Conservation (phyloP, 164 flowering plant genomes). For the Houttuynia cordata region DNA sequence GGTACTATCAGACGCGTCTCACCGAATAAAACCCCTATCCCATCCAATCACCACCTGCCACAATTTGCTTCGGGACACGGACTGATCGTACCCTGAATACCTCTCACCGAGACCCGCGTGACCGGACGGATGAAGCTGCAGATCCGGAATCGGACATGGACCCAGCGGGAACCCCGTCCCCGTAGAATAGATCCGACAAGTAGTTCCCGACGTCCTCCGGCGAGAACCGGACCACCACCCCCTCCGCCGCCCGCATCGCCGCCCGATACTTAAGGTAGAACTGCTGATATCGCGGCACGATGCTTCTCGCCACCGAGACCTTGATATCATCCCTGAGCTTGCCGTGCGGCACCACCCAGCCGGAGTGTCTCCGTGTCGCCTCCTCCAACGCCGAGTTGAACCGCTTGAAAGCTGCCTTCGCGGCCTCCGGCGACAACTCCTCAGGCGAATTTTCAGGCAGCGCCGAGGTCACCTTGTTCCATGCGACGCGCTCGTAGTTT, state of each 20-base stretch:
- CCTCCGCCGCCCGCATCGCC: slow-evolving; percentile 6
- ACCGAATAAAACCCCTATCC: not conserved
- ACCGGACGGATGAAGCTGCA: not conserved
- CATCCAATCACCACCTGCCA: too few species aligned
- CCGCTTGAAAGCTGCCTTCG: slow-evolving; percentile 18
- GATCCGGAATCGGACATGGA: not conserved
- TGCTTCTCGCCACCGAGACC: slow-evolving; percentile 25
- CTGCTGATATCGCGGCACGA: slow-evolving; percentile 29
- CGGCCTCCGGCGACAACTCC: slow-evolving; percentile 16
- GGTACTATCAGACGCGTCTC: too few species aligned
- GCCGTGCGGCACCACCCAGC: slow-evolving; percentile 30
- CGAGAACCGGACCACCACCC: slow-evolving; percentile 29
- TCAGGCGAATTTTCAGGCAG: slow-evolving; percentile 27
- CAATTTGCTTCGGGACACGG: not conserved
- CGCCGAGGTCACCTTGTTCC: slow-evolving; percentile 35
- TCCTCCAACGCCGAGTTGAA: slow-evolving; percentile 41
- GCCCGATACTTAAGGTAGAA: slow-evolving; percentile 22
- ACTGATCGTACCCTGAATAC: not conserved
- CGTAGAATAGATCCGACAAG: slow-evolving; percentile 57
- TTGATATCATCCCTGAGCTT: slow-evolving; percentile 45
- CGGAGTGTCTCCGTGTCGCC: slow-evolving; percentile 29
- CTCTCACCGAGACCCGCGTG: not conserved
- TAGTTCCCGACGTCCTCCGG: slow-evolving; percentile 67
- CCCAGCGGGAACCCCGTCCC: slow-evolving; percentile 5
- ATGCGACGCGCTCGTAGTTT: slow-evolving; percentile 39